Evolutionary conservation across 73 alveolate species (phyloP), one percentile per base, ranked within the genome.

Genomic region (Stentor roeselii): DNA sequence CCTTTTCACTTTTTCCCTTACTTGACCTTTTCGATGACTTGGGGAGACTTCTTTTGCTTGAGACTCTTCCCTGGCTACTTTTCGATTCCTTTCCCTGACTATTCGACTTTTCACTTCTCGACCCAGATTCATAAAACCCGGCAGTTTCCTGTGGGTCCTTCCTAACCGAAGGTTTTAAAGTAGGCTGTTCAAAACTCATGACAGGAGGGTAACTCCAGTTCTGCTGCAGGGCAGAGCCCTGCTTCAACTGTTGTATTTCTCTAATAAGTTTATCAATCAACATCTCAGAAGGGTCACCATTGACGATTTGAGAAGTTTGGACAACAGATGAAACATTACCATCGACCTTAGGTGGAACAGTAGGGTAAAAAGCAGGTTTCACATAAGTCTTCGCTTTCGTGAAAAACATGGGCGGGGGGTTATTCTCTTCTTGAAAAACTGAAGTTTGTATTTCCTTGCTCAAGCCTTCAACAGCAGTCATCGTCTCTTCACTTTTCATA

Each of bases 371-470:
- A 50, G 67, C 67, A 50, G 67, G 67, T 50, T 21, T 50, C 21
- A 21, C 21, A 11, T 6, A 21, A 50, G 21, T 21, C 41, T 67
- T 67, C 21, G 80, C 1, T 32, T 67, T 67, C 1, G 41, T 67
- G 34, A 21, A 67, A 67, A 67, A 67, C 80, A 67, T 67, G 21
- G 80, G 80, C n/a, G 80, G 80, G 11, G 80, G 80, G 41, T n/a
- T 15, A 34, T 67, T 27, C 21, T 21, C 0, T 1, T 67, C 80
- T 2, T 32, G 41, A 67, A 67, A 67, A 1, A 67, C 41, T 1
- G 80, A 32, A 2, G 80, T 67, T 67, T 67, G 80, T n/a, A 32
- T 34, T 2, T 67, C 80, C 34, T 67, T 67, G 11, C 42, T n/a
- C 41, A 21, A 27, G 21, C 21, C 34, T 67, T 67, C 41, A 27